Evolutionary conservation across 768 basidiomycete species (phyloP).

Genomic region (Tephrocybe sp.): DNA sequence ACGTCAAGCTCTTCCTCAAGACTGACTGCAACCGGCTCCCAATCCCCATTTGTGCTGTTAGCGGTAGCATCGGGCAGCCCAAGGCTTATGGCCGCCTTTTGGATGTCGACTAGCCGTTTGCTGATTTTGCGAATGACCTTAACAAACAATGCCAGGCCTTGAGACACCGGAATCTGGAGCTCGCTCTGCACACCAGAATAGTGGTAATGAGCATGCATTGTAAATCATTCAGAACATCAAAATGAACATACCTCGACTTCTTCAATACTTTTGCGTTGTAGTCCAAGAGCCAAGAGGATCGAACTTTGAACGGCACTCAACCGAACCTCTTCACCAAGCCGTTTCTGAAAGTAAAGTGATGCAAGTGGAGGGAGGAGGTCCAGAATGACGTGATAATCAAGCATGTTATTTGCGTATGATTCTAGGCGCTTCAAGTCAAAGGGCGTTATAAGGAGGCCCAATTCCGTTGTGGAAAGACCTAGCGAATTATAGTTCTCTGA

Average conservation of each 20-base stretch:
- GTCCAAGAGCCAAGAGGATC: constrained; percentile 84
- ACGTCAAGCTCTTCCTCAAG: constrained; percentile 73
- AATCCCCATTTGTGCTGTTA: constrained; percentile 22
- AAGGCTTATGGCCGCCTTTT: constrained; percentile 73
- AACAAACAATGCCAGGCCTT: constrained; percentile 86
- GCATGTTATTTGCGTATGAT: constrained; percentile 92
- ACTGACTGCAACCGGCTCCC: constrained; percentile 44
- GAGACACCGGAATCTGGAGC: constrained; percentile 81
- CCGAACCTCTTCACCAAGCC: constrained; percentile 61
- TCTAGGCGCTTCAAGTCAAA: constrained; percentile 96
- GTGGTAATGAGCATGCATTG: not conserved
- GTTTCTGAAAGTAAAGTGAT: constrained; percentile 81
- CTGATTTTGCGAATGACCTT: constrained; percentile 88
- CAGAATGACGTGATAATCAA: constrained; percentile 95
- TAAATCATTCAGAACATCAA: not conserved
- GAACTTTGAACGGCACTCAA: constrained; percentile 90
- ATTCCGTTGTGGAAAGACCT: constrained; percentile 37
- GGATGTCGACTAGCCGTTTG: constrained; percentile 72
- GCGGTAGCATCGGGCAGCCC: constrained; percentile 50
- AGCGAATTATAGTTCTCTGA: not conserved
- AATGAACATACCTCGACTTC: constrained; percentile 70
- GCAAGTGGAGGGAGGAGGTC: constrained; percentile 86
- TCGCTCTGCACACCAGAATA: constrained; percentile 51
- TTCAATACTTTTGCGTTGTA: constrained; percentile 89
- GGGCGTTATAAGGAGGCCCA: constrained; percentile 72